Evolutionary conservation across 228 moss, liverwort and hornwort species (phyloP), one percentile per base, ranked within the genome.

Genomic region (Sphagnum fallax): DNA sequence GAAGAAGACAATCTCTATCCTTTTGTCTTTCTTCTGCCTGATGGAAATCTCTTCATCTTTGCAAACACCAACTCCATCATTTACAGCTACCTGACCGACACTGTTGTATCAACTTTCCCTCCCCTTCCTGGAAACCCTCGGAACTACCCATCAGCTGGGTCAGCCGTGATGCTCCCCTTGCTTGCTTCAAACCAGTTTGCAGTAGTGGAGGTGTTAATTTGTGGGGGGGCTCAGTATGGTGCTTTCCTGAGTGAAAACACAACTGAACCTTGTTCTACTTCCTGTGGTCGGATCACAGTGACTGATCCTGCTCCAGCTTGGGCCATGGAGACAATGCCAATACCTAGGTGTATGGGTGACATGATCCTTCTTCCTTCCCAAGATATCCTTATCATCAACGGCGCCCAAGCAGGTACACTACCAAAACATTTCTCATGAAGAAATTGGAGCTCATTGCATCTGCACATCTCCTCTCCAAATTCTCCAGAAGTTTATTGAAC

Each of bases 91-190:
- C 60, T 52, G 0, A 60, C 75, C 0, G 70, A 59, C 48, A 68
- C 65, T 4, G 78, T 78, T 4, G 61, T 93, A 50, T 62, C 66
- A 63, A 50, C 52, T 5, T 51, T 83, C 13, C 91, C 93, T 0
- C 63, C 60, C 4, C 73, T 90, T 6, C 71, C 81, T 0, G 91
- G 91, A 5, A 71, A 74, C 11, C 89, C 89, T 0, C 82, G 93
- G 0, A 93, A 91, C 74, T 93, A 93, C 50, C 93, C 93, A 0
- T 87, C 93, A 0, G 90, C 77, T 0, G 91, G 93, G 6, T 88
- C 87, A 47, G 79, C 89, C 0, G 91, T 81, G 0, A 70, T 90
- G 89, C 75, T 93, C 15, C 82, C 93, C 5, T 16, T 90, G 47
- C 65, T 70, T n/a, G 73, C 79, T 8, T 67, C 63, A 0, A 71